Evolutionary conservation across 106 monocot species (phyloP).

Genomic region (Ottelia alismoides): DNA sequence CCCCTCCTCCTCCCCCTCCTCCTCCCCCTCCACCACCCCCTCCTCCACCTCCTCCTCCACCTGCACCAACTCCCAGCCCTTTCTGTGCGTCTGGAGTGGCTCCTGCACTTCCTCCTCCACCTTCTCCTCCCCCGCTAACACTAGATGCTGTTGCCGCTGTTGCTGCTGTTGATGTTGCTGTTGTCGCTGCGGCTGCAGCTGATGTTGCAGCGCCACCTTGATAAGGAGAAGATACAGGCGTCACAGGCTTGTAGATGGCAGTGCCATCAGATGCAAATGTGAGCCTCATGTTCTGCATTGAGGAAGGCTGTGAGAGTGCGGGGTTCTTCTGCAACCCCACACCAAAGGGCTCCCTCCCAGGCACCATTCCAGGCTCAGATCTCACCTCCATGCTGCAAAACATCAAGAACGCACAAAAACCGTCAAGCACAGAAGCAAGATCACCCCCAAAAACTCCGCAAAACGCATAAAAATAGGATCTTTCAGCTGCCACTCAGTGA

Average conservation of each 20-base stretch:
- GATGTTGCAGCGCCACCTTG: constrained; percentile 17
- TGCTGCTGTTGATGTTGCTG: too few species aligned
- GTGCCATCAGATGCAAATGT: constrained; percentile 66
- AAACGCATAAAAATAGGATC: not conserved
- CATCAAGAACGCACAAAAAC: not conserved
- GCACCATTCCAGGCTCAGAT: constrained; percentile 56
- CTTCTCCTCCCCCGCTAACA: not conserved
- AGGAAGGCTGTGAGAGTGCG: constrained; percentile 22
- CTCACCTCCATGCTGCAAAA: constrained; percentile 55
- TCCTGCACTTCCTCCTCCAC: not conserved
- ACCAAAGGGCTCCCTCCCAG: constrained; percentile 43
- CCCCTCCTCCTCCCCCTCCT: too few species aligned
- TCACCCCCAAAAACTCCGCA: not conserved
- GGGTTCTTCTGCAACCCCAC: constrained; percentile 37
- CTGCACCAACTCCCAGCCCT: too few species aligned
- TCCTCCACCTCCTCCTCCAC: too few species aligned
- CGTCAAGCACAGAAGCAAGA: not conserved
- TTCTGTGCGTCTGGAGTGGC: not conserved
- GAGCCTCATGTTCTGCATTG: constrained; percentile 51
- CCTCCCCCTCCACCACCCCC: too few species aligned
- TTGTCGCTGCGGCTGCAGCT: too few species aligned
- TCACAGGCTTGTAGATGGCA: constrained; percentile 60
- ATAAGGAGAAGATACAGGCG: constrained; percentile 17
- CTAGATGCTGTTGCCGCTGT: too few species aligned
- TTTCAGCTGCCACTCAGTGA: not conserved